Percentiles rank a stretch among this genome's conserved stretches.
phyloP scores from a whole-genome alignment of 441 rosid genomes.

The Viola pubescens region DNA sequence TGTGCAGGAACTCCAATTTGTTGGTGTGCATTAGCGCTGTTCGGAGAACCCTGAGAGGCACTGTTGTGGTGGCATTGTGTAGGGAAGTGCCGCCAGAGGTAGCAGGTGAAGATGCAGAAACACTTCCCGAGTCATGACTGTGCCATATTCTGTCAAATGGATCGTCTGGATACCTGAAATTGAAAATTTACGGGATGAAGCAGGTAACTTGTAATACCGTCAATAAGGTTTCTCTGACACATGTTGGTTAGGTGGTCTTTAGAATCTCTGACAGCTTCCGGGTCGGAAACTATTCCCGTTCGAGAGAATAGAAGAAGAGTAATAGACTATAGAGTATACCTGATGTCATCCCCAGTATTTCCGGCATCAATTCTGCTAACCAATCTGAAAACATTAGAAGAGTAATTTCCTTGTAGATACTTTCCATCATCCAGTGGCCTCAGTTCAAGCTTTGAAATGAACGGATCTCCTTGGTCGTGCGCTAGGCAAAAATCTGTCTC shows the following conservation, averaged over 20 bases:
- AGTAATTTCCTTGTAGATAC: constrained; percentile 25
- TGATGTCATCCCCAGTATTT: constrained; percentile 24
- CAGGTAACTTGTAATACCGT: background rate
- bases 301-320: background rate
- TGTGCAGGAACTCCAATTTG: constrained; percentile 34
- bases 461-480: constrained; percentile 34
- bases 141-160: constrained; percentile 55
- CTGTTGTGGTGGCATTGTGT: constrained; percentile 15
- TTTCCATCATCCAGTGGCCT: constrained; percentile 35
- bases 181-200: constrained; percentile 8
- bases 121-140: constrained; percentile 10
- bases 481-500: constrained; percentile 42
- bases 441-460: constrained; percentile 47
- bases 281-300: background rate
- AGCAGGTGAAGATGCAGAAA: constrained; percentile 5
- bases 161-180: constrained; percentile 51
- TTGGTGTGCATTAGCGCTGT: constrained; percentile 32
- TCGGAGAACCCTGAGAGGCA: constrained; percentile 46
- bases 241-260: no score
- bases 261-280: background rate
- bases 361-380: constrained; percentile 40
- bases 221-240: background rate
- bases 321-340: constrained; percentile 24
- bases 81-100: constrained; percentile 4
- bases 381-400: constrained; percentile 33